Conservation (phyloP, 768 basidiomycete species). For the Omphalotus guepiniiformis region DNA sequence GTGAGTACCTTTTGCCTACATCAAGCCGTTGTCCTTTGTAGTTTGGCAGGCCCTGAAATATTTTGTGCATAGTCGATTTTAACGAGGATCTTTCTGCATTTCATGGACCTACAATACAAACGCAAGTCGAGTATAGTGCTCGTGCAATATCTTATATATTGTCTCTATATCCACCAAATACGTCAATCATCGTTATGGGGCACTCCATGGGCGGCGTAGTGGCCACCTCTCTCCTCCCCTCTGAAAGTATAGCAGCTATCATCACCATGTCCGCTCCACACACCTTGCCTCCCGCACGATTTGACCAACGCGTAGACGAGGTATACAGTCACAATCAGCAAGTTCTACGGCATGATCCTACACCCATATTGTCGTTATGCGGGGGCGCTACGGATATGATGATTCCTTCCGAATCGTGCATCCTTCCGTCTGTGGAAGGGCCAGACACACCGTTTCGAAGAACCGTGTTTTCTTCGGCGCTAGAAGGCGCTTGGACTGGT, state of each 20-base stretch:
- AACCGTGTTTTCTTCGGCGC: constrained; percentile 78
- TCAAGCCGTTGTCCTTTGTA: background rate
- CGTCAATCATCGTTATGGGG: constrained; percentile 73
- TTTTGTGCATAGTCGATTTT: constrained; percentile 66
- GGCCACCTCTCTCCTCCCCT: constrained; percentile 73
- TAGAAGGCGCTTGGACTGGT: constrained; percentile 93
- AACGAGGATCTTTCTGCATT: constrained; percentile 97
- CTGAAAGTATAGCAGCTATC: constrained; percentile 62
- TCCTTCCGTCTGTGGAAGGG: constrained; percentile 36
- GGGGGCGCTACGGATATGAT: constrained; percentile 91
- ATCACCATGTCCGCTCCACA: constrained; percentile 98
- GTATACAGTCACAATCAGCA: constrained; percentile 53
- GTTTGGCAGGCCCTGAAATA: background rate
- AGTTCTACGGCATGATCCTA: constrained; percentile 40
- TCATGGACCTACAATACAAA: constrained; percentile 82
- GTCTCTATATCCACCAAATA: constrained; percentile 62
- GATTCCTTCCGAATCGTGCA: constrained; percentile 88
- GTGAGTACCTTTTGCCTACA: constrained; percentile 35
- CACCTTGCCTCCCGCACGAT: constrained; percentile 79
- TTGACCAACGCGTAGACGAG: constrained; percentile 75
- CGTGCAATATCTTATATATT: constrained; percentile 75
- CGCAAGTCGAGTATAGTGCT: constrained; percentile 73
- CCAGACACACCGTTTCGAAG: constrained; percentile 37
- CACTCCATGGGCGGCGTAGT: constrained; percentile 99
- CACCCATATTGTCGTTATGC: constrained; percentile 78